These are phyloP conservation scores for Jaltomata sinuosa DNA, from an alignment of 257 asterid genomes.

Conservation along the genomic window DNA sequence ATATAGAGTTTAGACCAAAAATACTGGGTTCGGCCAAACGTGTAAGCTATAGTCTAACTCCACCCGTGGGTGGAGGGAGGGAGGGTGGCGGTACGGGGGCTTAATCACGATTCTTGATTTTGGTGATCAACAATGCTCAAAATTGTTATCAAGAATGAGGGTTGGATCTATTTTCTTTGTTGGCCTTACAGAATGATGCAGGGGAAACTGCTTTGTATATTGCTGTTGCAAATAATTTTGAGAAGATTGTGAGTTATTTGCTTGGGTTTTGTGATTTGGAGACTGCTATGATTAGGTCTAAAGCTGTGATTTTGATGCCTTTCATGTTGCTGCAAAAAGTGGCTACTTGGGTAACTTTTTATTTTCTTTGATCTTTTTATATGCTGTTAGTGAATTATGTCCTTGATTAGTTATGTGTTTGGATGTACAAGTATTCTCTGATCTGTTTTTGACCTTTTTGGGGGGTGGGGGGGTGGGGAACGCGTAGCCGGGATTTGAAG, in stretches of 20 bases:
- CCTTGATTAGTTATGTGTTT: neutral
- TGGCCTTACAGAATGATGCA: constrained; percentile 67
- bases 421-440: neutral
- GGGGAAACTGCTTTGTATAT: constrained; percentile 74
- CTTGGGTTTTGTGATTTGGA: constrained; percentile 59
- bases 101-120: neutral
- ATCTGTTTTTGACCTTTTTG: neutral
- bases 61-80: too few species aligned
- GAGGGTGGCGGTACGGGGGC: too few species aligned
- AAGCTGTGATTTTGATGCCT: constrained; percentile 70
- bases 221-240: constrained; percentile 61
- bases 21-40: too few species aligned
- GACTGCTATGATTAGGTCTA: constrained; percentile 52
- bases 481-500: neutral
- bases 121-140: neutral
- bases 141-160: constrained; percentile 46
- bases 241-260: constrained; percentile 42
- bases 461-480: neutral
- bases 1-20: too few species aligned
- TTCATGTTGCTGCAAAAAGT: constrained; percentile 75
- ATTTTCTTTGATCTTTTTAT: neutral
- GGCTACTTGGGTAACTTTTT: constrained; percentile 68
- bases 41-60: too few species aligned
- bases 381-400: neutral
- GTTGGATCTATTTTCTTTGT: constrained; percentile 47